Base-by-base conservation (phyloP, 2,329 filamentous ascomycete genomes). In the Aspergillus sp. region DNA sequence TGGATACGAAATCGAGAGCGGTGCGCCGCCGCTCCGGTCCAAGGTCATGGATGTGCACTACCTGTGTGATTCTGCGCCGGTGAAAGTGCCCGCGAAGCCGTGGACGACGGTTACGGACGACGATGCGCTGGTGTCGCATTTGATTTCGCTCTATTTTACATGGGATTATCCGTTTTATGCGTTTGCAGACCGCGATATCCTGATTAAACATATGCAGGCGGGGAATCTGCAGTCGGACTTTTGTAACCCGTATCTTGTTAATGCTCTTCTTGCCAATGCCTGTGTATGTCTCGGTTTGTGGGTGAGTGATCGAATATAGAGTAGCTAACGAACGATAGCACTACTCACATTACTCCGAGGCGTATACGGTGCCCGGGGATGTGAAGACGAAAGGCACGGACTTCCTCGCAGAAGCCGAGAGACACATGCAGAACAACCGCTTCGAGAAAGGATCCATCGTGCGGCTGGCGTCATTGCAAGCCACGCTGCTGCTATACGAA, bases 111-210 rank as follows among this genome's bases (percentile, higher is more conserved):
- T 95, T 31, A 96, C 90, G 1, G 81, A 84, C 49, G 90, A 96
- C 69, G 80, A 85, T 8, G 84, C 88, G 47, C 81, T 96, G 35
- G 85, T 96, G 58, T 84, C 87, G 11, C 91, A 96, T 73, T 82
- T 96, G 27, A 84, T 96, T 64, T 91, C 91, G 69, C 88, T 96
- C 84, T 96, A 96, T 76, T 96, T 96, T 74, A 90, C 86, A 65
- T 96, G 92, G 88, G 91, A 96, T 72, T 96, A 96, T 73, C 87
- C 90, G n/a, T 96, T 92, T 73, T 96, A 90, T 70, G 85, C 82
- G 17, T 80, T 93, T 39, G 93, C 96, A 68, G 90, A 90, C 68
- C 81, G 85, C 40, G 90, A 93, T 66, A 93, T 93, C 62, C 74
- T 87, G 52, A 80, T 83, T 31, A 90, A 90, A 5, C 57, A 69